Percentiles rank a stretch among this genome's conserved stretches.
These are phyloP conservation scores for Gonapodya prolifera DNA, from an alignment of 192 early-diverging fungal species.

Conservation along the genomic window DNA sequence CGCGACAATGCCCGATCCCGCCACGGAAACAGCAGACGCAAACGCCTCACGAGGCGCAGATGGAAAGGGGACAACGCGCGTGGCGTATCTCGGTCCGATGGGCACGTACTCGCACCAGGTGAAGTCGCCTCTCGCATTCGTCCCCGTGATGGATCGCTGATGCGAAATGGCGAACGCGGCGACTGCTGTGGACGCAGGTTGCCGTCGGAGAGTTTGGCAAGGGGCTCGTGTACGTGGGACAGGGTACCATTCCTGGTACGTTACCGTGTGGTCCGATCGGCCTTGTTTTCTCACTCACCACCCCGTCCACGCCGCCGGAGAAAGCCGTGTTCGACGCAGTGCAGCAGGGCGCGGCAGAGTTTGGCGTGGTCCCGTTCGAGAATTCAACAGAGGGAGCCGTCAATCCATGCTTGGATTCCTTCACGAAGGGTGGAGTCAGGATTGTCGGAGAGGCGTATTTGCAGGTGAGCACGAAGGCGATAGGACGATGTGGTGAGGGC, in stretches of 20 bases:
- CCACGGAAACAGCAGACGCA: too few relatives aligned
- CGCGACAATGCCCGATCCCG: too few relatives aligned
- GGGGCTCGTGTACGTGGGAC: neutral
- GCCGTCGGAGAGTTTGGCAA: neutral
- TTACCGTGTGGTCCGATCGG: too few relatives aligned
- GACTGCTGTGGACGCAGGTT: neutral
- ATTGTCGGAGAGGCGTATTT: neutral
- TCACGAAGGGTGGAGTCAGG: neutral
- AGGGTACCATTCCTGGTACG: neutral
- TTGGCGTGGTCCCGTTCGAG: neutral
- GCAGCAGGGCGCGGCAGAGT: neutral
- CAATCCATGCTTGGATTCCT: neutral
- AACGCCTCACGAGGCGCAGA: too few relatives aligned
- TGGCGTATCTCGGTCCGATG: neutral
- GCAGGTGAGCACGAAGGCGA: neutral
- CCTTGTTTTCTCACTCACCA: neutral
- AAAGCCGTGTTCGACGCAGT: neutral
- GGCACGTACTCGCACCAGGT: neutral
- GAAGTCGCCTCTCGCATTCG: neutral
- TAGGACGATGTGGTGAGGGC: too few relatives aligned
- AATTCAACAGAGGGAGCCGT: neutral
- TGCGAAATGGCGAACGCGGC: too few relatives aligned
- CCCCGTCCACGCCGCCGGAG: neutral
- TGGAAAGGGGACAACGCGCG: neutral
- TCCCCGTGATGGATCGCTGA: neutral